Base-by-base conservation (phyloP, 768 basidiomycete genomes). In the Megacollybia marginata region DNA sequence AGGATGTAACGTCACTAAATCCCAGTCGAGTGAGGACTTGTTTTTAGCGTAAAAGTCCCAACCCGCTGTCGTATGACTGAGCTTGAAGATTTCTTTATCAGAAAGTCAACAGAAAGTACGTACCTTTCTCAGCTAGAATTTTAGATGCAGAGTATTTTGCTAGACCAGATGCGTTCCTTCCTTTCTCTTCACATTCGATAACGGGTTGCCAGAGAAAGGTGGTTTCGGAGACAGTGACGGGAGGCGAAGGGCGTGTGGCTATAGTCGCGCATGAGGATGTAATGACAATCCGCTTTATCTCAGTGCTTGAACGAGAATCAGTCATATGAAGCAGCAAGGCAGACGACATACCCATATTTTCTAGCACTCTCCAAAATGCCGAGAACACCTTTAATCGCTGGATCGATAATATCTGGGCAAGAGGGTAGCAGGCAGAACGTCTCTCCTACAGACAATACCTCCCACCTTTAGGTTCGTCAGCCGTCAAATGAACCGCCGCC, bases 241-340 rank as follows among this genome's bases (percentile, higher is more conserved):
- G 60, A 28, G 23, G 23, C 23, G 23, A 0, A 54, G 53, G 0
- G 62, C 50, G 2, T 57, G 52, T 15, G 52, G 13, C 9, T 57
- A 57, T 56, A 0, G 81, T 65, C 0, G 77, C 84, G 43, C 62
- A 67, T 1, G 85, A 88, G 9, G 80, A 80, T 0, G 84, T 87
- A 51, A 87, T 63, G 8, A 89, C 78, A 40, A 92, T 68, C 3
- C 88, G 78, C 60, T 85, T 80, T 54, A 91, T 69, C 9, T 60
- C 55, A 13, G 71, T 54, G 45, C 76, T 69, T 57, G 23, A 44
- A 23, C 9, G n/a, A 19, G 23, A 11, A 31, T 31, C 4, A 13
- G 13, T 28, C 2, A 28, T 4, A 8, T 5, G 23, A 16, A 42
- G n/a, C 13, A 40, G 38, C 35, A 13, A 15, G 38, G 38, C 3